Percentiles rank a stretch among this genome's conserved stretches.
These are phyloP conservation scores for Irpex lacteus DNA, from an alignment of 1,284 basidiomycete species.

Conservation along the genomic window DNA sequence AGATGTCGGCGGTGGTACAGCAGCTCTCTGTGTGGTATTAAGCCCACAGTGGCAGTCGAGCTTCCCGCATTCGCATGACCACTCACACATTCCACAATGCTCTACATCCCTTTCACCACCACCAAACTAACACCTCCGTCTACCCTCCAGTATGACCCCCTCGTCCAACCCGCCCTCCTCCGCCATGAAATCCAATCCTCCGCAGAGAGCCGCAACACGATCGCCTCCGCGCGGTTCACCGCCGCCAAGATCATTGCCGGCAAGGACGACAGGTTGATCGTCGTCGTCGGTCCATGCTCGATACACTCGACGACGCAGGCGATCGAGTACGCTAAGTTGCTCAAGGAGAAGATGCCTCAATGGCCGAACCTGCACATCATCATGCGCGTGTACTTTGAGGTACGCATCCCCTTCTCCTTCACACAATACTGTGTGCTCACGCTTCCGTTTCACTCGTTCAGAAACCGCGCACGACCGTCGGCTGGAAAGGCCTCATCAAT, in stretches of 20 bases:
- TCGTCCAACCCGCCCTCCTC: constrained; percentile 88
- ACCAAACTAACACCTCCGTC: constrained; percentile 10
- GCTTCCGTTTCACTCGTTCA: constrained; percentile 22
- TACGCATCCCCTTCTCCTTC: constrained; percentile 36
- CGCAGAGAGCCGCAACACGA: constrained; percentile 59
- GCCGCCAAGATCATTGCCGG: constrained; percentile 81
- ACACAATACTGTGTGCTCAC: neutral
- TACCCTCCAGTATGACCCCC: constrained; percentile 79
- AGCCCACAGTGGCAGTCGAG: neutral
- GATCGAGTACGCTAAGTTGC: constrained; percentile 81
- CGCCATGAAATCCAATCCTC: constrained; percentile 78
- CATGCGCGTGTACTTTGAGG: constrained; percentile 92
- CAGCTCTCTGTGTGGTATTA: neutral
- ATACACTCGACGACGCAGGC: constrained; percentile 92
- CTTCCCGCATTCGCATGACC: too few relatives aligned
- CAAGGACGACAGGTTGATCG: constrained; percentile 81
- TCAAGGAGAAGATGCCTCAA: constrained; percentile 67
- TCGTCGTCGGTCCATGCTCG: constrained; percentile 94
- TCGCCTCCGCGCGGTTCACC: constrained; percentile 76
- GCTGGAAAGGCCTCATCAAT: constrained; percentile 88
- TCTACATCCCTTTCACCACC: constrained; percentile 7
- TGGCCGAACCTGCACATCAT: constrained; percentile 85
- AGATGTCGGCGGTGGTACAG: neutral
- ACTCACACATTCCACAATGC: constrained; percentile 4
- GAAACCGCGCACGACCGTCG: constrained; percentile 88